Conservation (phyloP, 257 asterid genomes). For the Gardenia jasminoides region DNA sequence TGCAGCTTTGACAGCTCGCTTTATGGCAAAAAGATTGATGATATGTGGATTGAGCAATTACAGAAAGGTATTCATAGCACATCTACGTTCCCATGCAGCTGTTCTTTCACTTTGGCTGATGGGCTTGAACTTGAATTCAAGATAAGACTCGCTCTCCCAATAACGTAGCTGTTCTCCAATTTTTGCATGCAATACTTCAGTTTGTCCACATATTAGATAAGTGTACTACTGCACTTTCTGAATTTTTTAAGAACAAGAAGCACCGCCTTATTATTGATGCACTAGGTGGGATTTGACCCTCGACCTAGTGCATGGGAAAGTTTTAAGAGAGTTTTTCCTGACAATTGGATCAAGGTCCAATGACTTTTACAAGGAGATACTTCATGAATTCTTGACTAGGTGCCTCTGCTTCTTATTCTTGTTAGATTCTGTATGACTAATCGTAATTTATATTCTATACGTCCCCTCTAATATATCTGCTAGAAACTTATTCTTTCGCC, state of each 20-base stretch:
- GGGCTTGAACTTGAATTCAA: neutral
- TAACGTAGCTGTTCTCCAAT: neutral
- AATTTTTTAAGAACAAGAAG: too few species aligned
- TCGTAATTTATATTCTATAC: neutral
- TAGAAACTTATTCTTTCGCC: neutral
- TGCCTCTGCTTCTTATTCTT: neutral
- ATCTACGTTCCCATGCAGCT: neutral
- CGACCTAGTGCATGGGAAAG: too few species aligned
- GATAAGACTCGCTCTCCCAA: neutral
- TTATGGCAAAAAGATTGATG: neutral
- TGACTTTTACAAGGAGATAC: neutral
- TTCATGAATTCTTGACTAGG: neutral
- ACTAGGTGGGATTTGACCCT: too few species aligned
- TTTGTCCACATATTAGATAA: too few species aligned
- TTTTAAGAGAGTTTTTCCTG: too few species aligned
- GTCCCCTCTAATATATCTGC: neutral
- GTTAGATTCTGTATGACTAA: neutral
- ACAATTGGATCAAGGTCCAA: too few species aligned
- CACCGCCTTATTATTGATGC: too few species aligned
- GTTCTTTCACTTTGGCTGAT: neutral
- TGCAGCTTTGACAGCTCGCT: neutral
- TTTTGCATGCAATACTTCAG: neutral
- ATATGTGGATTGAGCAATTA: neutral
- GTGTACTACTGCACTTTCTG: too few species aligned
- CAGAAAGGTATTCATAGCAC: neutral